phyloP scores from a whole-genome alignment of 1,139 yeast species.

The Ashbya aceris region DNA sequence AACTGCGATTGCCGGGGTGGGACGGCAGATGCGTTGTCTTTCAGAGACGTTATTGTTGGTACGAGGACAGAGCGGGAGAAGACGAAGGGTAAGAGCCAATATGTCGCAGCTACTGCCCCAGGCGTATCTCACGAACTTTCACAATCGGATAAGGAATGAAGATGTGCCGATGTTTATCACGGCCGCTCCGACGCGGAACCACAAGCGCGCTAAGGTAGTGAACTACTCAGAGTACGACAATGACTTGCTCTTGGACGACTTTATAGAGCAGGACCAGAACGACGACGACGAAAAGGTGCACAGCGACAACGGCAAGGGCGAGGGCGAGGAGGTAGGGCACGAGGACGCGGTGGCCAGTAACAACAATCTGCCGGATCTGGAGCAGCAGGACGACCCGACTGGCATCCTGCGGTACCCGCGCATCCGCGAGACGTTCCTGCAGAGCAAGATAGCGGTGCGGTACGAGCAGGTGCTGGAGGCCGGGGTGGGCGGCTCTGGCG shows the following conservation, averaged over 20 bases:
- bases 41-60: no score
- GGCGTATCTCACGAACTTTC: conserved; percentile 62
- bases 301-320: conserved; percentile 9
- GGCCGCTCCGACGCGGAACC: conserved; percentile 66
- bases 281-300: conserved; percentile 14
- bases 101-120: conserved; percentile 45
- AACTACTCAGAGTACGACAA: conserved; percentile 83
- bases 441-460: conserved; percentile 27
- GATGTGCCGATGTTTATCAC: conserved; percentile 62
- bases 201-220: conserved; percentile 67
- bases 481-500: conserved; percentile 2
- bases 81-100: not conserved
- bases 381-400: conserved; percentile 24
- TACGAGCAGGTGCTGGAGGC: conserved; percentile 19
- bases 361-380: conserved; percentile 26
- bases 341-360: conserved; percentile 10
- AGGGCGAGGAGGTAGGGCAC: not conserved
- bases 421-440: conserved; percentile 27
- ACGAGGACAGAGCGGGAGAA: not conserved
- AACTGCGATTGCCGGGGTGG: no score
- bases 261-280: conserved; percentile 30
- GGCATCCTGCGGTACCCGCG: conserved; percentile 27
- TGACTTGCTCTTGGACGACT: conserved; percentile 55
- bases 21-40: no score
- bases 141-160: conserved; percentile 54